phyloP scores from a whole-genome alignment of 2,329 filamentous ascomycete species.

The Stenocarpella maydis region DNA sequence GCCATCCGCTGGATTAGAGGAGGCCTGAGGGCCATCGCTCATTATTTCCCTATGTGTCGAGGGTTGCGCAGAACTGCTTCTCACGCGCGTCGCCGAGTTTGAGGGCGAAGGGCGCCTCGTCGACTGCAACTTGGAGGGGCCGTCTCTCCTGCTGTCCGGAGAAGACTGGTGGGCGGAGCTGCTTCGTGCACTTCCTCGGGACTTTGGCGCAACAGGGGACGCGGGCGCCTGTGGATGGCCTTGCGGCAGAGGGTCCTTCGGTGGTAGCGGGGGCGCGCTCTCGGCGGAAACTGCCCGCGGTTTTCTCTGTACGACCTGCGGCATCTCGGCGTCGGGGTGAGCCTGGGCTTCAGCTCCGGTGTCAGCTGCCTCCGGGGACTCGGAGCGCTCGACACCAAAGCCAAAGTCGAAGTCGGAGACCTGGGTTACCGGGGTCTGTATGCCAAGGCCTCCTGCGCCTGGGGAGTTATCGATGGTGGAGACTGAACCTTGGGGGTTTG shows the following conservation, averaged over 20 bases:
- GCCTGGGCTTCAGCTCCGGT: background rate
- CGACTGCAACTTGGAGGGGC: slow-evolving; percentile 37
- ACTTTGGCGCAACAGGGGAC: slow-evolving; percentile 15
- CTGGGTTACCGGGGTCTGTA: slow-evolving; percentile 33
- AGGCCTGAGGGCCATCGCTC: slow-evolving; percentile 43
- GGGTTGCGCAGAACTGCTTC: slow-evolving; percentile 59
- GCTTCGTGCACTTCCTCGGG: slow-evolving; percentile 15
- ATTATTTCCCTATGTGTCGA: slow-evolving; percentile 42
- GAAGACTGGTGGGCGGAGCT: slow-evolving; percentile 29
- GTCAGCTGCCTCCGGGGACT: slow-evolving; percentile 30
- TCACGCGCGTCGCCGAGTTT: slow-evolving; percentile 47
- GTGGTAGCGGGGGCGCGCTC: slow-evolving; percentile 13
- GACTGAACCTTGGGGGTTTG: slow-evolving; percentile 31
- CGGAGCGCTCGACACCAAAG: slow-evolving; percentile 31
- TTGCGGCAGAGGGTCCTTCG: slow-evolving; percentile 24
- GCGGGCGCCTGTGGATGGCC: slow-evolving; percentile 4
- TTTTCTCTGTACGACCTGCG: slow-evolving; percentile 32
- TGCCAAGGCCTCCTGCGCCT: slow-evolving; percentile 18
- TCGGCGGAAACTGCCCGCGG: slow-evolving; percentile 18
- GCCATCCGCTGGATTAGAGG: slow-evolving; percentile 41
- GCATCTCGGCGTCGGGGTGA: slow-evolving; percentile 23
- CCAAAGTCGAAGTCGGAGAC: slow-evolving; percentile 32
- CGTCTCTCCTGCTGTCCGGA: slow-evolving; percentile 35
- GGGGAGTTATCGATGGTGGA: slow-evolving; percentile 35
- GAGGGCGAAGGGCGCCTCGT: slow-evolving; percentile 42